A percentile compares a stretch with the other conserved stretches of the same genome.
Evolutionary conservation across 306 rosid species (phyloP).

Genomic region (Glycine latifolia): DNA sequence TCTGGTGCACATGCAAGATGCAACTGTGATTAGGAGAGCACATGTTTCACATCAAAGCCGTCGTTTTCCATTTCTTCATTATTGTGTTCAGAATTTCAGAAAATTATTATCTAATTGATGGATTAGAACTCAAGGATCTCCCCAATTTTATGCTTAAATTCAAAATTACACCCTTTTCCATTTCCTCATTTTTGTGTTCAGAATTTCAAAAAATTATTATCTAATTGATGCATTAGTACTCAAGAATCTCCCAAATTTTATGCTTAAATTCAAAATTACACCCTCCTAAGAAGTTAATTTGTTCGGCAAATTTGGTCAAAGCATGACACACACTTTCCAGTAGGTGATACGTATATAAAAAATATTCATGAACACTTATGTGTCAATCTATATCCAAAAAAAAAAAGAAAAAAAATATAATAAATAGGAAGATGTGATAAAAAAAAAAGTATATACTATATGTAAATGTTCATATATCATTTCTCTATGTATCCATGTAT

Average conservation of each 20-base stretch:
- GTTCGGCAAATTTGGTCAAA: constrained; percentile 23
- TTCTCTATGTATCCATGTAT: too few species aligned
- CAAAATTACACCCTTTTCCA: constrained; percentile 19
- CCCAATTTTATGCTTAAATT: background rate
- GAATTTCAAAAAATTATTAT: constrained; percentile 16
- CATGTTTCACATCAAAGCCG: constrained; percentile 53
- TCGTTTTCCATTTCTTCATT: constrained; percentile 31
- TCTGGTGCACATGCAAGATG: constrained; percentile 36
- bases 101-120: constrained; percentile 29
- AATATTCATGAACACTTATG: too few species aligned
- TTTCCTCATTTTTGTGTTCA: background rate
- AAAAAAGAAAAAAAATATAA: too few species aligned
- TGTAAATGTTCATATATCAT: too few species aligned
- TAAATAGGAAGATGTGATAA: too few species aligned
- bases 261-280: background rate
- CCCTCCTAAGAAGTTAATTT: background rate
- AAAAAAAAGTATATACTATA: too few species aligned
- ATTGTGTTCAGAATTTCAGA: background rate
- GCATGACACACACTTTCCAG: background rate
- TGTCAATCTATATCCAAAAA: too few species aligned
- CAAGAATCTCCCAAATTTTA: background rate
- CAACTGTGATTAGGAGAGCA: background rate
- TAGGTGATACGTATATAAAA: background rate
- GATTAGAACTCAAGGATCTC: constrained; percentile 15
- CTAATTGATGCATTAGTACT: constrained; percentile 32